Conservation (phyloP, 148 eudicot genomes). For the Rhododendron simsii region DNA sequence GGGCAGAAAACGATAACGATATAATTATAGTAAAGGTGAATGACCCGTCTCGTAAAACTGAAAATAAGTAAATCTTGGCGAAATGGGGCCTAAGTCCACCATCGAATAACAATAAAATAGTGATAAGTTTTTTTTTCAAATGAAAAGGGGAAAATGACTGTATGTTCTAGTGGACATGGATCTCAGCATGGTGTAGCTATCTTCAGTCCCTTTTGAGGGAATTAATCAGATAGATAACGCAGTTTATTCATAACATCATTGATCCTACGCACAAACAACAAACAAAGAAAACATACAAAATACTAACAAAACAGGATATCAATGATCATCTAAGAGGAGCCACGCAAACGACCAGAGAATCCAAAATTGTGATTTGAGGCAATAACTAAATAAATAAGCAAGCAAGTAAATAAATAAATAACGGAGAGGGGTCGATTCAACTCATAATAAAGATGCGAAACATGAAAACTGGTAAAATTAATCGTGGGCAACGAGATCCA, state of each 20-base stretch:
- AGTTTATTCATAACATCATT: conserved; percentile 7
- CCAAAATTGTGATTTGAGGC: neutral
- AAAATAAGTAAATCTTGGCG: too few species aligned
- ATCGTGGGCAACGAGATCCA: neutral
- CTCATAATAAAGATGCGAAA: neutral
- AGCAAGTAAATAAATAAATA: too few species aligned
- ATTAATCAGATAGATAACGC: conserved; percentile 14
- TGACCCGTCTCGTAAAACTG: too few species aligned
- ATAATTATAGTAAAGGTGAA: too few species aligned
- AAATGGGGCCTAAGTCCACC: neutral
- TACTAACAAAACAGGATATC: neutral
- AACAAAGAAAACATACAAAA: neutral
- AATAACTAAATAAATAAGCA: neutral
- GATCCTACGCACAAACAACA: neutral
- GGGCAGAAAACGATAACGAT: neutral
- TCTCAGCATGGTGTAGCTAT: conserved; percentile 13
- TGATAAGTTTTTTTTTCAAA: neutral
- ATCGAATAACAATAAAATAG: neutral
- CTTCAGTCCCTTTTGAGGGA: conserved; percentile 5
- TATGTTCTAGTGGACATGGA: neutral
- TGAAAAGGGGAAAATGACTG: neutral
- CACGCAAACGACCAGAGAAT: neutral
- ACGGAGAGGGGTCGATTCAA: neutral
- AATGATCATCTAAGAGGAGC: neutral
- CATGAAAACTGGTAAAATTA: neutral